A percentile compares a stretch with the other conserved stretches of the same genome.
phyloP scores from a whole-genome alignment of 2,329 filamentous ascomycete species.

The Dactylonectria macrodidyma region DNA sequence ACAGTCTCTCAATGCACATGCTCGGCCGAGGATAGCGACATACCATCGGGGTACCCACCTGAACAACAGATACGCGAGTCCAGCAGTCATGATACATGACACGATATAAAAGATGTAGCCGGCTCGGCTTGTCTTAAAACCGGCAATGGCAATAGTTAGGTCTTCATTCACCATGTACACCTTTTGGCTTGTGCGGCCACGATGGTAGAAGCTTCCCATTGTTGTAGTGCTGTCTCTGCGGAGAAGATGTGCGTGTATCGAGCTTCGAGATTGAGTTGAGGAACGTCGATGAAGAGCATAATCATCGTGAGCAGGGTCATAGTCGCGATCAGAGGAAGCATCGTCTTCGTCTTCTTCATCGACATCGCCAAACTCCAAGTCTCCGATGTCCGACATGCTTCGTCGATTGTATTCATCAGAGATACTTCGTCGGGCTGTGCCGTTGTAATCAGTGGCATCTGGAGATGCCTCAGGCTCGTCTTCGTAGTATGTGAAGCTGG shows the following conservation, averaged over 20 bases:
- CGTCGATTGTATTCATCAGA: slow-evolving; percentile 47
- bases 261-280: slow-evolving; percentile 71
- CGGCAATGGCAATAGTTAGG: slow-evolving; percentile 92
- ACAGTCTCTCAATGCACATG: slow-evolving; percentile 79
- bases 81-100: slow-evolving; percentile 80
- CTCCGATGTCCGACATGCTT: slow-evolving; percentile 57
- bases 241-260: slow-evolving; percentile 75
- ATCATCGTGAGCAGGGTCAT: slow-evolving; percentile 58
- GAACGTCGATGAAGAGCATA: slow-evolving; percentile 72
- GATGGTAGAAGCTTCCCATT: slow-evolving; percentile 73
- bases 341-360: slow-evolving; percentile 59
- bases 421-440: slow-evolving; percentile 40
- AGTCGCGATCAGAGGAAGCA: slow-evolving; percentile 59
- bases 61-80: slow-evolving; percentile 86
- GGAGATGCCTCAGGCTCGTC: slow-evolving; percentile 66
- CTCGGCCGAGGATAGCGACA: slow-evolving; percentile 80
- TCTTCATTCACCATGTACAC: slow-evolving; percentile 95
- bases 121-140: slow-evolving; percentile 83
- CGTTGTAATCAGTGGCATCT: slow-evolving; percentile 50
- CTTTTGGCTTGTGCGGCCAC: slow-evolving; percentile 85
- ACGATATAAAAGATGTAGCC: slow-evolving; percentile 79
- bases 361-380: slow-evolving; percentile 57
- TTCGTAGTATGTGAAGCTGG: slow-evolving; percentile 93
- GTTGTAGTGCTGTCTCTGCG: slow-evolving; percentile 80
- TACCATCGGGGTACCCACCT: slow-evolving; percentile 93